Evolutionary conservation across 129 eudicot species (phyloP).

Genomic region (Deinandra increscens): DNA sequence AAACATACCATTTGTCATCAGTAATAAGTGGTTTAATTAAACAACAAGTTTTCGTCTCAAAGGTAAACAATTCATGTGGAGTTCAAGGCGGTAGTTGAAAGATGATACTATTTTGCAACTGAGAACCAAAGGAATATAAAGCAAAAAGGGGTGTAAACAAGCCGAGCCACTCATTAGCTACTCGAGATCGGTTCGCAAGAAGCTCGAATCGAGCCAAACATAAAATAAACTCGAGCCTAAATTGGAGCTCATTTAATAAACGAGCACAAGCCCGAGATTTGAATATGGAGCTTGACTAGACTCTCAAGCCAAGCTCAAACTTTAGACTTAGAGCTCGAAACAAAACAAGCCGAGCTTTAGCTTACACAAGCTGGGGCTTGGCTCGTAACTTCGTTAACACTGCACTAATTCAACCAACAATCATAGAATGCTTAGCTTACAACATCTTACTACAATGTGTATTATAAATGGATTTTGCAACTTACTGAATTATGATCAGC

Average conservation of each 20-base stretch:
- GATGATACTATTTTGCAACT: not conserved
- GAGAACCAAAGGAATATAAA: not conserved
- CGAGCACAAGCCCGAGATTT: not conserved
- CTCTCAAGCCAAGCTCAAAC: not conserved
- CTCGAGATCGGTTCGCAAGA: not conserved
- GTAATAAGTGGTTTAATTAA: not conserved
- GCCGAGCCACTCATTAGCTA: not conserved
- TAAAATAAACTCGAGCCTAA: too few relatives aligned
- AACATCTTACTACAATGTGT: slow-evolving; percentile 6
- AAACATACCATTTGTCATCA: not conserved
- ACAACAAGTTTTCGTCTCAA: not conserved
- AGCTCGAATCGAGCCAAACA: not conserved
- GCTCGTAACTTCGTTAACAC: not conserved
- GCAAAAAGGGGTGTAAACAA: not conserved
- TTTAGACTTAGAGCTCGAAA: too few relatives aligned
- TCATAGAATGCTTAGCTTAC: slow-evolving; percentile 6
- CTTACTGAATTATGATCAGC: slow-evolving; percentile 91
- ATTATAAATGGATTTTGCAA: not conserved
- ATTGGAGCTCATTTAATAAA: too few relatives aligned
- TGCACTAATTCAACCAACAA: slow-evolving; percentile 2
- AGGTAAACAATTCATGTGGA: not conserved
- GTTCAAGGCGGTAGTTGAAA: not conserved
- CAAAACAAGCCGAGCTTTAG: not conserved
- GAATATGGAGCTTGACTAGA: too few relatives aligned
- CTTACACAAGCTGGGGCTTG: not conserved